Conservation (phyloP, 805 yeast genomes). For the Brettanomyces sp. region DNA sequence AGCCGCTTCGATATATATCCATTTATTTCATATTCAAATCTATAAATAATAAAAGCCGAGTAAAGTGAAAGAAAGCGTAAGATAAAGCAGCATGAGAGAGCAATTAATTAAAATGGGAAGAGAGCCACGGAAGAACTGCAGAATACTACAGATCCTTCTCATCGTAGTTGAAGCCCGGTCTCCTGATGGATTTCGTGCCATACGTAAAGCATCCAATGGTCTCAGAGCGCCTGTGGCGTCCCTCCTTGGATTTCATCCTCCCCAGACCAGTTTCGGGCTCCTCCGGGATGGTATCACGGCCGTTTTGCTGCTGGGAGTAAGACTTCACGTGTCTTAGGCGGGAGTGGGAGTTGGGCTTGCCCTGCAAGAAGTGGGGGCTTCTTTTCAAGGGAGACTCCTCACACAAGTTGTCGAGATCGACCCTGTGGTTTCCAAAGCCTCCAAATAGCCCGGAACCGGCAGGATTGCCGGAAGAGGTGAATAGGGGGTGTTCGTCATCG, state of each 20-base stretch:
- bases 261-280: not conserved
- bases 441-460: constrained; percentile 16
- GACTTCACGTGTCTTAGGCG: not conserved
- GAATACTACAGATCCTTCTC: too few species aligned
- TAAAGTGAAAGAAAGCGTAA: too few species aligned
- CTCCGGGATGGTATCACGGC: not conserved
- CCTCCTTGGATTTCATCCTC: constrained; percentile 1
- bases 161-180: too few species aligned
- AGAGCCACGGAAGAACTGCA: too few species aligned
- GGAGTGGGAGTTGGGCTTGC: constrained; percentile 6
- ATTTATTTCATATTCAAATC: not conserved
- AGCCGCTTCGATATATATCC: not conserved
- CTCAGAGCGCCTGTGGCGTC: constrained; percentile 18
- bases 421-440: constrained; percentile 14
- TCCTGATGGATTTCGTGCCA: not conserved
- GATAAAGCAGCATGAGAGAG: too few species aligned
- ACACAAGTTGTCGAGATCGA: constrained; percentile 18
- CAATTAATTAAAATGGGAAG: too few species aligned
- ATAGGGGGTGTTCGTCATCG: not conserved
- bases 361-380: not conserved
- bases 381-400: constrained; percentile 7
- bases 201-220: constrained; percentile 15
- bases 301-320: not conserved
- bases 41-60: not conserved
- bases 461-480: not conserved